phyloP scores from a whole-genome alignment of 176 grass and related monocot species.

The Oropetium thomaeum region DNA sequence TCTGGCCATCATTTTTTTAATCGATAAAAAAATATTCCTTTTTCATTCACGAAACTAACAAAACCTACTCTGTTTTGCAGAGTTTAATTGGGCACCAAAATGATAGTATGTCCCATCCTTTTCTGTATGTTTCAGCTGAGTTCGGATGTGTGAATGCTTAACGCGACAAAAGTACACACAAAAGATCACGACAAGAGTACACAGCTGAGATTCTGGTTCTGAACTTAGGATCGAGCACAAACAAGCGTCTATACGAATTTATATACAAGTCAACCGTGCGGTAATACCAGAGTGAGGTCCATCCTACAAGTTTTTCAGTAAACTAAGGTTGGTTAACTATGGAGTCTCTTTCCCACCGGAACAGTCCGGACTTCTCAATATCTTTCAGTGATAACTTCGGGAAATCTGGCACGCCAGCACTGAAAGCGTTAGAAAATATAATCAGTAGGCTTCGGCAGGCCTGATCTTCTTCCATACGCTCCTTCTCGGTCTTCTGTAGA shows the following conservation, averaged over 20 bases:
- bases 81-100: no score
- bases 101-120: background rate
- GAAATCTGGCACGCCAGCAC: conserved; percentile 19
- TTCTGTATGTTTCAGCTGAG: background rate
- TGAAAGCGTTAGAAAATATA: conserved; percentile 62
- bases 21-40: background rate
- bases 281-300: background rate
- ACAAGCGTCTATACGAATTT: background rate
- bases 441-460: conserved; percentile 65
- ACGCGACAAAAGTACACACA: background rate
- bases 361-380: conserved; percentile 44
- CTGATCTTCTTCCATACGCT: conserved; percentile 67
- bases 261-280: background rate
- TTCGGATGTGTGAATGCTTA: background rate
- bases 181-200: no score
- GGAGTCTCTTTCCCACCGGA: conserved; percentile 56
- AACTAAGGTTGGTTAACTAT: conserved; percentile 25
- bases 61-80: no score
- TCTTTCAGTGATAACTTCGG: conserved; percentile 46
- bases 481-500: conserved; percentile 35
- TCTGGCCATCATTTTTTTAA: background rate
- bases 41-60: no score
- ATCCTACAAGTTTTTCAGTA: background rate
- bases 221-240: background rate
- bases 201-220: no score